A percentile compares a stretch with the other conserved stretches of the same genome.
Evolutionary conservation across 1,284 basidiomycete genomes (phyloP).

Genomic region (Apiotrichum gracile): DNA sequence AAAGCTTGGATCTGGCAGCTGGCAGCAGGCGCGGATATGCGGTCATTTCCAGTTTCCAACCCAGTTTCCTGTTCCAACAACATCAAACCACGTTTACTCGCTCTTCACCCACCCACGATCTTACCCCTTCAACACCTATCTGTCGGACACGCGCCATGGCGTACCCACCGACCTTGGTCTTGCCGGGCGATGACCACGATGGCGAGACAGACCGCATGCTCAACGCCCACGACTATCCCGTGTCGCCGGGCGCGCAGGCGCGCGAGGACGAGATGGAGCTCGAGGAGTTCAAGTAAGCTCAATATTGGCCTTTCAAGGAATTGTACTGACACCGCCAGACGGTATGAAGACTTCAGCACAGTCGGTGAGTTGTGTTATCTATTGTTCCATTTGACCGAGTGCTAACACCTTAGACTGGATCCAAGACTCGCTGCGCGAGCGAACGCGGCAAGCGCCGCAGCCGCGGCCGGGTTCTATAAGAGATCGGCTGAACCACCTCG

Average conservation of each 20-base stretch:
- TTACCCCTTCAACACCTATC: background rate
- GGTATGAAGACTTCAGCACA: conserved; percentile 68
- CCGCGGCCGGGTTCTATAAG: conserved; percentile 20
- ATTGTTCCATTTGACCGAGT: background rate
- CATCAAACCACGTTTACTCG: background rate
- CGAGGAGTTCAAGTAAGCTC: conserved; percentile 48
- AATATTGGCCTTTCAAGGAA: too few relatives aligned
- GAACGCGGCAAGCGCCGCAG: conserved; percentile 50
- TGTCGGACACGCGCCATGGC: conserved; percentile 13
- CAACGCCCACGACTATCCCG: background rate
- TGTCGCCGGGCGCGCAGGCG: background rate
- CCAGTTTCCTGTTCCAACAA: background rate
- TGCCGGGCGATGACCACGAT: background rate
- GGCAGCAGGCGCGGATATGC: too few relatives aligned
- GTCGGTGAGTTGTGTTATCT: conserved; percentile 53
- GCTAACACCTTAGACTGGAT: conserved; percentile 67
- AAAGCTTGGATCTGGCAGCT: too few relatives aligned
- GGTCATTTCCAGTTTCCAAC: too few relatives aligned
- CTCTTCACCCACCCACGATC: background rate
- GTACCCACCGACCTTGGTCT: conserved; percentile 18
- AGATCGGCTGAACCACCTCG: conserved; percentile 31
- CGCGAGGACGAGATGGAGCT: conserved; percentile 42
- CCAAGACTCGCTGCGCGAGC: conserved; percentile 83
- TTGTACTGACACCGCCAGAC: conserved; percentile 23
- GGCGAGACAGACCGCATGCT: background rate